A percentile compares a stretch with the other conserved stretches of the same genome.
These are phyloP conservation scores for Leavenworthia alabamica DNA, from an alignment of 345 rosid species.

Conservation along the genomic window DNA sequence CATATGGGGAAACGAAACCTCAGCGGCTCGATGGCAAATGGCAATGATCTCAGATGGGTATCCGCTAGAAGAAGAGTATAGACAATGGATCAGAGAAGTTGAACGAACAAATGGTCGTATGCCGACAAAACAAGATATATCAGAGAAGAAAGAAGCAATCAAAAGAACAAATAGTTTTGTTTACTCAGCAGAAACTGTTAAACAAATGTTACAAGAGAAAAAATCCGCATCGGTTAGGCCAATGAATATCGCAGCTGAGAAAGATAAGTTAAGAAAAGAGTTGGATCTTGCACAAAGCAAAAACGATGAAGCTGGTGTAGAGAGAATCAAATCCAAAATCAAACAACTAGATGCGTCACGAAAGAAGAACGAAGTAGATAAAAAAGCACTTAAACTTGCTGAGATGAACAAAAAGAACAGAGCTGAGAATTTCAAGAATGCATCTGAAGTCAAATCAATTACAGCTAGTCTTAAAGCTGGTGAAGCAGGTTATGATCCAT, in stretches of 20 bases:
- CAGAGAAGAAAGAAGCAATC: constrained; percentile 82
- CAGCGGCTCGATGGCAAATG: constrained; percentile 99
- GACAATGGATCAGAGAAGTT: constrained; percentile 81
- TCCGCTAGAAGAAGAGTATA: constrained; percentile 86
- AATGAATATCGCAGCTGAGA: constrained; percentile 87
- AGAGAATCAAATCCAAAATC: constrained; percentile 66
- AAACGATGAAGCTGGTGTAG: constrained; percentile 65
- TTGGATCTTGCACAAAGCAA: constrained; percentile 67
- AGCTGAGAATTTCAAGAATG: constrained; percentile 89
- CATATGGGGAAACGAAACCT: constrained; percentile 79
- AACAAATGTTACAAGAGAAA: constrained; percentile 97
- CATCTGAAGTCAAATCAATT: constrained; percentile 61
- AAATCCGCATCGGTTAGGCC: constrained; percentile 83
- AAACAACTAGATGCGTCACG: constrained; percentile 83
- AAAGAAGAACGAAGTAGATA: constrained; percentile 52
- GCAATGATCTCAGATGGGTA: constrained; percentile 94
- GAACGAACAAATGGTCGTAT: constrained; percentile 76
- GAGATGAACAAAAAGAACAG: constrained; percentile 98
- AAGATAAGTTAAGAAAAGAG: constrained; percentile 83
- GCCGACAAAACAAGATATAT: constrained; percentile 74
- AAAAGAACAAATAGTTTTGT: constrained; percentile 62
- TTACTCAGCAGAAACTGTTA: constrained; percentile 89
- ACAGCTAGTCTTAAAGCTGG: constrained; percentile 75
- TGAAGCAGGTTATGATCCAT: constrained; percentile 97
- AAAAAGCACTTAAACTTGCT: constrained; percentile 72